Percentiles rank a stretch among this genome's conserved stretches.
Evolutionary conservation across 768 basidiomycete species (phyloP).

Genomic region (Serendipita vermifera): DNA sequence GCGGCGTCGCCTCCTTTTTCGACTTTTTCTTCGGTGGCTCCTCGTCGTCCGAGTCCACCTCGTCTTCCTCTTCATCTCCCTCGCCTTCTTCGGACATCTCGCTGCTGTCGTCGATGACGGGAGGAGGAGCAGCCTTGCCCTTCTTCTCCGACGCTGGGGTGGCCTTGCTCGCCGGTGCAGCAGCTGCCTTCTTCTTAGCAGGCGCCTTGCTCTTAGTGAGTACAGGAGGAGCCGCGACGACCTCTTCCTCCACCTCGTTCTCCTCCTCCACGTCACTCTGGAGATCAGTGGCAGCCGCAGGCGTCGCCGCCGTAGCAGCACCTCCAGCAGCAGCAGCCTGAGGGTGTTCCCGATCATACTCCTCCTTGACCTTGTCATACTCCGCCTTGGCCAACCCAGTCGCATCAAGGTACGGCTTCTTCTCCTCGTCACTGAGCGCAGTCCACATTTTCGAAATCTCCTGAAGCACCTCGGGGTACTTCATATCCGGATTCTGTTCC

Average conservation of each 20-base stretch:
- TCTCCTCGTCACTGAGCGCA: conserved; percentile 49
- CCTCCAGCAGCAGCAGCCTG: not conserved
- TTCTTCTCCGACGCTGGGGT: conserved; percentile 1
- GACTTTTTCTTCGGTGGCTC: conserved; percentile 14
- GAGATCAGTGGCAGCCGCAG: not conserved
- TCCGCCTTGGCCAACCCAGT: conserved; percentile 15
- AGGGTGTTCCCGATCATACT: conserved; percentile 41
- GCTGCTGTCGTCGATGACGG: too few species aligned
- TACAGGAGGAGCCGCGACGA: not conserved
- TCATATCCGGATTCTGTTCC: conserved; percentile 45
- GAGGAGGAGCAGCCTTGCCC: conserved; percentile 4
- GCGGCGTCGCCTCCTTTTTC: conserved; percentile 9
- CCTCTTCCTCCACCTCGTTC: not conserved
- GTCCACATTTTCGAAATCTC: conserved; percentile 68
- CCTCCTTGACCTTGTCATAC: conserved; percentile 46
- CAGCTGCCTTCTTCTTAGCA: not conserved
- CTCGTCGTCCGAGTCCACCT: conserved; percentile 6
- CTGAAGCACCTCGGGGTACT: conserved; percentile 57
- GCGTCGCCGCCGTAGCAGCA: too few species aligned
- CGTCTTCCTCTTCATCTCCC: conserved; percentile 13
- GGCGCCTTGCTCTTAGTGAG: conserved; percentile 6
- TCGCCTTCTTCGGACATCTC: too few species aligned
- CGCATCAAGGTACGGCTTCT: conserved; percentile 44
- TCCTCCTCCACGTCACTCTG: not conserved
- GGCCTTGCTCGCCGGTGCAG: not conserved